Evolutionary conservation across 73 alveolate genomes (phyloP).

Genomic region (Durusdinium trenchii): DNA sequence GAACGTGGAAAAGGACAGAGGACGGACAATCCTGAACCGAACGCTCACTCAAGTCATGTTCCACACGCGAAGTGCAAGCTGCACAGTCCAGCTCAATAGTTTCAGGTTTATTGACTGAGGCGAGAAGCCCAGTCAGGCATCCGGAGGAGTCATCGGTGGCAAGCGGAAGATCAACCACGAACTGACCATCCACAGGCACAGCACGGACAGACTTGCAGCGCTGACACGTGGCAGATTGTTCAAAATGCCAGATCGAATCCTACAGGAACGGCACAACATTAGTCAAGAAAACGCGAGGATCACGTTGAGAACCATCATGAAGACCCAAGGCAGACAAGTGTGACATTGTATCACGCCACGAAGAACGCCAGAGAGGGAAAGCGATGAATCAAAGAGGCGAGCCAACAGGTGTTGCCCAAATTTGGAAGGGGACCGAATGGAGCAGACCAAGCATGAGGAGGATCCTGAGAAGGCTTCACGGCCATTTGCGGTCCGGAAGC

Average conservation of each 20-base stretch:
- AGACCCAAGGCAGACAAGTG: neutral
- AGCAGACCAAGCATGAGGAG: neutral
- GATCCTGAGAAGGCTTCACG: neutral
- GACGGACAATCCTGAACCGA: neutral
- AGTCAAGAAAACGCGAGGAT: neutral
- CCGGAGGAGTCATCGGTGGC: neutral
- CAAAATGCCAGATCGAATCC: neutral
- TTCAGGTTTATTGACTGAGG: neutral
- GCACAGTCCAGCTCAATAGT: neutral
- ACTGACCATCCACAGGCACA: neutral
- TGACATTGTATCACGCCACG: neutral
- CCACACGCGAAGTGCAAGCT: neutral
- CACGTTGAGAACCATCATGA: neutral
- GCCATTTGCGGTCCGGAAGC: neutral
- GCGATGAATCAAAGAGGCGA: neutral
- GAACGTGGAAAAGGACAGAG: neutral
- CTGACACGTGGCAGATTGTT: neutral
- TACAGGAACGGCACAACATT: neutral
- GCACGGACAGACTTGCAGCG: neutral
- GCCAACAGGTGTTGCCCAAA: neutral
- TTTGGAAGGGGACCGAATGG: neutral
- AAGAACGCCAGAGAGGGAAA: neutral
- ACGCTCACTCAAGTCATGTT: neutral
- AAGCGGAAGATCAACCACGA: neutral
- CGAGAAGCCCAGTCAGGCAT: neutral